Evolutionary conservation across 108 stramenopile species (phyloP), one percentile per base, ranked within the genome.

Genomic region (Hondaea fermentalgiana): DNA sequence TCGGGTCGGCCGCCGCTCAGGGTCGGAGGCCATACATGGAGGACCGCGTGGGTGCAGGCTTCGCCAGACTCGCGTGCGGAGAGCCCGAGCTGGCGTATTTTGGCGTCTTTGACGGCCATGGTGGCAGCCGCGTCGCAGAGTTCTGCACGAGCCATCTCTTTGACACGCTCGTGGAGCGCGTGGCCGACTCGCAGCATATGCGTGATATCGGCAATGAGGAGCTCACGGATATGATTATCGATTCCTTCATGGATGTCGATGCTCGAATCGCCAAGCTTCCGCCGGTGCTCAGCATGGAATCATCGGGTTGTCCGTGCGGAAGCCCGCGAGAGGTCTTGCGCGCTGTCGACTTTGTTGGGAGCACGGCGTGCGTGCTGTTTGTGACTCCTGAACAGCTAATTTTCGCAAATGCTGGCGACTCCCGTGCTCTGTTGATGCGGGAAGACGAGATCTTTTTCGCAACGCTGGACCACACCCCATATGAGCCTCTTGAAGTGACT

Each of bases 101-200:
- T 6, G 76, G 19, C 45, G 23, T 83, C n/a, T 83, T 83, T 83
- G 76, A 83, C 28, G 76, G 76, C 23, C 76, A 83, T 35, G 76
- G 76, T 17, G 76, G 76, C 25, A 83, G 76, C 76, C 76, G 51
- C 28, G 76, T 83, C n/a, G 76, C 76, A 12, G 49, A 83, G 51
- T 83, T 45, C 51, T 83, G 76, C 23, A 47, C 49, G 51, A 28
- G 6, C 6, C 12, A 53, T 45, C 45, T 83, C n/a, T 83, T 83
- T 35, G 51, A 47, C 23, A 4, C n/a, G 12, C 25, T 83, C 23
- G 51, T 53, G 2, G 42, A 69, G 42, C 64, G 42, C 64, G 42
- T 69, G 8, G 25, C 76, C 12, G 19, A 47, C 19, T 12, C 49
- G 51, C 44, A 83, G 4, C 45, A 83, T 4, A 83, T 83, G n/a